Conservation (phyloP, 228 moss, liverwort and hornwort genomes). For the Sphagnum fallax region DNA sequence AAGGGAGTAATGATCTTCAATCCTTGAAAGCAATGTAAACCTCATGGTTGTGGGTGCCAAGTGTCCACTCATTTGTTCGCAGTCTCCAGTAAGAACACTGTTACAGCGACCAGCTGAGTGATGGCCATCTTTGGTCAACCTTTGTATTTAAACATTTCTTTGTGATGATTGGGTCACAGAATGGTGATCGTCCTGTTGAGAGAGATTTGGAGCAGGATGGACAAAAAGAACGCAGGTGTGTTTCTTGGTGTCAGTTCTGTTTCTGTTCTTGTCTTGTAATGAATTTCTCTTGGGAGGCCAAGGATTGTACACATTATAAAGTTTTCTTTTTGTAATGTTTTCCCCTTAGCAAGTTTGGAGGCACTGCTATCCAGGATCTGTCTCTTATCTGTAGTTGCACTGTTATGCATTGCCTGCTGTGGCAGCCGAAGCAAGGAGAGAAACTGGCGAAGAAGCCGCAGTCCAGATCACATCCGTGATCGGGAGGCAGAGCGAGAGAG, state of each 20-base stretch:
- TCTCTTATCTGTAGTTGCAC: too few species aligned
- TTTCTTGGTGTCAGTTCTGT: neutral
- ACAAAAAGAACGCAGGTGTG: slow-evolving; percentile 69
- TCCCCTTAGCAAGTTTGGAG: too few species aligned
- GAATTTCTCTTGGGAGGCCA: too few species aligned
- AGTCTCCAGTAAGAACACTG: neutral
- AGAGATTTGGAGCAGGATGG: slow-evolving; percentile 48
- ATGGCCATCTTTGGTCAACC: too few species aligned
- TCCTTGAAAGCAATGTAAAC: neutral
- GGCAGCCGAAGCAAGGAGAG: slow-evolving; percentile 74
- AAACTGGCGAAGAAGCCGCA: slow-evolving; percentile 44
- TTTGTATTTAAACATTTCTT: too few species aligned
- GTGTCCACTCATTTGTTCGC: neutral
- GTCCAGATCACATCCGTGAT: slow-evolving; percentile 52
- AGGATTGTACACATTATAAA: too few species aligned
- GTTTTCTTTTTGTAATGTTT: too few species aligned
- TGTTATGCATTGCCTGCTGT: neutral
- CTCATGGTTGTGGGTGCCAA: neutral
- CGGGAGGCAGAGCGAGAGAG: slow-evolving; percentile 53
- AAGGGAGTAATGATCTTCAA: neutral
- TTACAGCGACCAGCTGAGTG: too few species aligned
- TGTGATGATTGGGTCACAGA: slow-evolving; percentile 25
- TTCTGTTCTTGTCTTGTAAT: neutral
- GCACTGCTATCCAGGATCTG: too few species aligned
- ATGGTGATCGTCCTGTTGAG: slow-evolving; percentile 43